These are phyloP conservation scores for Plasmodium gallinaceum DNA, from an alignment of 169 alveolate genomes.

Conservation along the genomic window DNA sequence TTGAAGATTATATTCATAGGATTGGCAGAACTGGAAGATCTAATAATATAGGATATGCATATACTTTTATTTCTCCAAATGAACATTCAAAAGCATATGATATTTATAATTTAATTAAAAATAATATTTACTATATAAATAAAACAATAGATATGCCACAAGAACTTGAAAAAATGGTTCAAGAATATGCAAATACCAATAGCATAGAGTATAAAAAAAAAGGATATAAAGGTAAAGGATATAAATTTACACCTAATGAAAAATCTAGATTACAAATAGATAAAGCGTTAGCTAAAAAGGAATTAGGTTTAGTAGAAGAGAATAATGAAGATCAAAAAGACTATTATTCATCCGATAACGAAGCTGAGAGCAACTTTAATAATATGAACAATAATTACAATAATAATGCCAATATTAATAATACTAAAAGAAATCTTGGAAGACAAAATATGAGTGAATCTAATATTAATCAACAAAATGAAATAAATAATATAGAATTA, in stretches of 20 bases:
- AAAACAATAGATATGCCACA: constrained; percentile 79
- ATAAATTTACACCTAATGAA: constrained; percentile 93
- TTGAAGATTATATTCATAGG: constrained; percentile 99
- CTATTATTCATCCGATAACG: constrained; percentile 68
- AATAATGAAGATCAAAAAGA: constrained; percentile 10
- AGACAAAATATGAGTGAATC: neutral
- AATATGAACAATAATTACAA: constrained; percentile 2
- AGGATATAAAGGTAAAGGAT: constrained; percentile 96
- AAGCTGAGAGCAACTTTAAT: constrained; percentile 58
- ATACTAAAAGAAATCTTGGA: neutral
- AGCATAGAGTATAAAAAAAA: constrained; percentile 81
- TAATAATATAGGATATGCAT: constrained; percentile 97
- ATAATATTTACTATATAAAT: constrained; percentile 59
- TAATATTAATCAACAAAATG: neutral
- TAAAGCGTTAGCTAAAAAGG: constrained; percentile 89
- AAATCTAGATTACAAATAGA: constrained; percentile 91
- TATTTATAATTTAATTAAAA: constrained; percentile 91
- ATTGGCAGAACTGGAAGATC: constrained; percentile 99
- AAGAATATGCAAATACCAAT: constrained; percentile 55
- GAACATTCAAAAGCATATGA: constrained; percentile 96
- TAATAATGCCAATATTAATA: neutral
- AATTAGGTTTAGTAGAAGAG: constrained; percentile 79
- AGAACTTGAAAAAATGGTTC: constrained; percentile 80
- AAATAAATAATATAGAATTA: constrained; percentile 31
- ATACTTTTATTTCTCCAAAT: constrained; percentile 95